phyloP scores from a whole-genome alignment of 2,329 filamentous ascomycete species.

The Fusarium irregulare region DNA sequence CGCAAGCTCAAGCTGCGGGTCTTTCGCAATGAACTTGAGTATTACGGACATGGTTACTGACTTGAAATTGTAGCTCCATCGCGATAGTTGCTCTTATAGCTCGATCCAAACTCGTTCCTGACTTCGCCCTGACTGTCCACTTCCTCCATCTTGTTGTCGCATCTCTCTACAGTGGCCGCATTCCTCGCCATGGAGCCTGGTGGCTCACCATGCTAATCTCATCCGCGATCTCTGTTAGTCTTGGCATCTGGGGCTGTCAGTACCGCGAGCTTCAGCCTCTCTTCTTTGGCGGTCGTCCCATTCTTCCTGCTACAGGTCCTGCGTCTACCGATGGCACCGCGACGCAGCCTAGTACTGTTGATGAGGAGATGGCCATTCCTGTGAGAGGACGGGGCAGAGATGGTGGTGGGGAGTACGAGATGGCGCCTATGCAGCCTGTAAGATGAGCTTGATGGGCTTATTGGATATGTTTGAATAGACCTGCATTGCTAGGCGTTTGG shows the following conservation, averaged over 20 bases:
- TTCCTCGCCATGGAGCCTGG: constrained; percentile 87
- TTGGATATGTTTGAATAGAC: constrained; percentile 44
- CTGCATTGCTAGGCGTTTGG: constrained; percentile 52
- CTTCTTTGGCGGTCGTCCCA: constrained; percentile 76
- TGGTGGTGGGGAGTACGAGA: constrained; percentile 72
- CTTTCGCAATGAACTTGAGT: not conserved
- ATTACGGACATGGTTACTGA: constrained; percentile 13
- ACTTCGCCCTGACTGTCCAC: constrained; percentile 92
- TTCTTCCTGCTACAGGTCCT: constrained; percentile 47
- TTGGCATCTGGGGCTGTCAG: constrained; percentile 91
- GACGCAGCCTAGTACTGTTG: constrained; percentile 45
- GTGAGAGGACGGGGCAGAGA: constrained; percentile 65
- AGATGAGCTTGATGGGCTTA: constrained; percentile 33
- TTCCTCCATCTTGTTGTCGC: constrained; percentile 83
- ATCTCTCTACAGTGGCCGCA: constrained; percentile 78
- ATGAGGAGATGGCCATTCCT: constrained; percentile 64
- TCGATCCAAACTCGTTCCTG: constrained; percentile 92
- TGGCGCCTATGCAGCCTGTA: constrained; percentile 58
- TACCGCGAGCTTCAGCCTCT: constrained; percentile 92
- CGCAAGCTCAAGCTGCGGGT: not conserved
- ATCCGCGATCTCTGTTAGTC: constrained; percentile 59
- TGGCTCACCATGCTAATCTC: constrained; percentile 73
- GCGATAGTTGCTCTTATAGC: constrained; percentile 85
- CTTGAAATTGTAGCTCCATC: constrained; percentile 69
- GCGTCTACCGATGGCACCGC: constrained; percentile 13